Evolutionary conservation across 768 basidiomycete genomes (phyloP), one percentile per base, ranked within the genome.

Genomic region (Myochromella boudieri): DNA sequence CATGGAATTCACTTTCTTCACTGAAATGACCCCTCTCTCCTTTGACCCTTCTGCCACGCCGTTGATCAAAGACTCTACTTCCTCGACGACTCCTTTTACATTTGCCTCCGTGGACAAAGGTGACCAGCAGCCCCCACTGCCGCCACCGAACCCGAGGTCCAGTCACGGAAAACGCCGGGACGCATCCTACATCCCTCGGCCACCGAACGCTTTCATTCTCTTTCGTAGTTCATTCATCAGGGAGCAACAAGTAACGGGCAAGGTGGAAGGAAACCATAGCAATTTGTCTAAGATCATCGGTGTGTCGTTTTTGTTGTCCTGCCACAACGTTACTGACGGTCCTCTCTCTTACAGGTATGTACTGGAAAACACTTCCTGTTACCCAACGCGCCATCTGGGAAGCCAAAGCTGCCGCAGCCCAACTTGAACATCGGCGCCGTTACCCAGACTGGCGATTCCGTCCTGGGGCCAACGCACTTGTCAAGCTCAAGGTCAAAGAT

Each of bases 361-460:
- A 76, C 59, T 91, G 88, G 88, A 84, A 82, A 60, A 75, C 80
- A 0, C 80, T 91, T 14, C 68, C 86, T 7, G 74, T 72, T 12
- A 72, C 78, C 47, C 85, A 91, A 59, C 76, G 83, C 46, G 78
- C 83, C 50, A 70, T 78, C 39, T 91, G 88, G 88, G 89, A 91
- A 60, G 83, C 41, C 74, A 26, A 85, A 84, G 64, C 89, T 84
- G 4, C 70, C 78, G 32, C 68, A 4, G 88, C 88, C 0, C 84
- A 84, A 58, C 81, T 77, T 0, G 87, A 88, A 60, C 88, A 91
- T 61, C 75, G 87, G 43, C 71, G 72, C 39, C 73, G 78, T 46
- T 90, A 90, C 60, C 88, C 88, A 1, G 85, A 89, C 64, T 91
- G 89, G 87, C 73, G 89, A 40, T 91, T 89, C 63, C 76, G 84